A percentile compares a stretch with the other conserved stretches of the same genome.
Evolutionary conservation across 495 filamentous ascomycete species (phyloP).

Genomic region (Lineolata rhizophorae): DNA sequence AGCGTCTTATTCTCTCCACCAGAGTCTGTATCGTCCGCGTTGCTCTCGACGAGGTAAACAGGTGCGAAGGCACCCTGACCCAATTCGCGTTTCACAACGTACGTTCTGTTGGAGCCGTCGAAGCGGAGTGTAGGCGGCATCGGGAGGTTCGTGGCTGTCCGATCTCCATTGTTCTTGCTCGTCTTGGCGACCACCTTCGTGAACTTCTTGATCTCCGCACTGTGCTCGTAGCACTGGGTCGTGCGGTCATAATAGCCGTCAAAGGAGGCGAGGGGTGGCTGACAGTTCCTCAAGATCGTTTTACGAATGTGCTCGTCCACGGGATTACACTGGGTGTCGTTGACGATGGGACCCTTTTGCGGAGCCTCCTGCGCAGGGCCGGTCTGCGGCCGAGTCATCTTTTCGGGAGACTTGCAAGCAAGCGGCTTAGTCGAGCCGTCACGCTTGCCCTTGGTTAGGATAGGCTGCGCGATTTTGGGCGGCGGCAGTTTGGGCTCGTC

Average conservation of each 20-base stretch:
- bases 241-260: constrained; percentile 56
- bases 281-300: constrained; percentile 46
- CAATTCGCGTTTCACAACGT: constrained; percentile 68
- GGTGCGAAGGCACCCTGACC: constrained; percentile 87
- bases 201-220: constrained; percentile 57
- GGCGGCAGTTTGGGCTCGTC: constrained; percentile 11
- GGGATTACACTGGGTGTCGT: constrained; percentile 71
- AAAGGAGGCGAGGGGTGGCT: constrained; percentile 49
- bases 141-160: constrained; percentile 29
- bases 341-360: constrained; percentile 44
- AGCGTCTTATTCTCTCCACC: no score
- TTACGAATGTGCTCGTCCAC: constrained; percentile 50
- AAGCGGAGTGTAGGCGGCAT: constrained; percentile 46
- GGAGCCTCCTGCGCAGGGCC: constrained; percentile 8
- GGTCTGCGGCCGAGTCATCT: background rate
- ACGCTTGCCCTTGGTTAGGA: constrained; percentile 15
- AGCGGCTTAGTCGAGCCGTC: background rate
- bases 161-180: constrained; percentile 36
- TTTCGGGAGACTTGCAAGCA: background rate
- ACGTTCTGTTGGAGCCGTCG: constrained; percentile 32
- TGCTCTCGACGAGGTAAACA: constrained; percentile 67
- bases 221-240: constrained; percentile 31
- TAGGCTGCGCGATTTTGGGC: constrained; percentile 24
- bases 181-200: constrained; percentile 43
- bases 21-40: constrained; percentile 17